Conservation (phyloP, 2,329 filamentous ascomycete genomes). For the Fusarium albidum region DNA sequence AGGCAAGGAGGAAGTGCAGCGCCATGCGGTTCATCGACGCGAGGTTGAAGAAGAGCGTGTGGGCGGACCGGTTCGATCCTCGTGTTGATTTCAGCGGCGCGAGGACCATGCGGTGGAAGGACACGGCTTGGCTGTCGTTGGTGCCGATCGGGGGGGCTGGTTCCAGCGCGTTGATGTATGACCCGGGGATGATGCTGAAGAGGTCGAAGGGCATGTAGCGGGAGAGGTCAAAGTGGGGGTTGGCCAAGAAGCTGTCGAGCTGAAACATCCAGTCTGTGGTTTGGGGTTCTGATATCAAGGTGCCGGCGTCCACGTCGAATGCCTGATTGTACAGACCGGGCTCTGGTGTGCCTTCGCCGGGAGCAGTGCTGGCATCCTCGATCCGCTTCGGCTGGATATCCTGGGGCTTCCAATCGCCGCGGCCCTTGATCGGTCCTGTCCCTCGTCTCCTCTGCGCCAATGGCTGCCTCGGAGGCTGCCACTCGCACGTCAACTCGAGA, state of each 20-base stretch:
- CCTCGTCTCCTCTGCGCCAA: constrained; percentile 14
- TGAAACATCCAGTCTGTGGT: too few relatives aligned
- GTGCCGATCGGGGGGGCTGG: constrained; percentile 17
- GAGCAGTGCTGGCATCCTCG: neutral
- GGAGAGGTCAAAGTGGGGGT: constrained; percentile 1
- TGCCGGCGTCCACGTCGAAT: too few relatives aligned
- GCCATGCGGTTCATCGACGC: constrained; percentile 13
- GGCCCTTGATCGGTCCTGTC: constrained; percentile 11
- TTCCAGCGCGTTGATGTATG: neutral
- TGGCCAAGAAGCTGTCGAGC: neutral
- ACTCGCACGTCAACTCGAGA: constrained; percentile 14
- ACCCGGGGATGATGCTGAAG: neutral
- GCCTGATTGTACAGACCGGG: too few relatives aligned
- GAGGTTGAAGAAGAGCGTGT: constrained; percentile 13
- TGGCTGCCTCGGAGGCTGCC: neutral
- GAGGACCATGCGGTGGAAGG: constrained; percentile 16
- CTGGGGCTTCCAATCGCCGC: constrained; percentile 10
- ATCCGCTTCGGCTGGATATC: constrained; percentile 1
- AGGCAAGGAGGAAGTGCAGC: constrained; percentile 18
- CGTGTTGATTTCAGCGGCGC: constrained; percentile 19
- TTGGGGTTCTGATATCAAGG: neutral
- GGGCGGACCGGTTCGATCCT: constrained; percentile 2
- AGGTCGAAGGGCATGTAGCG: neutral
- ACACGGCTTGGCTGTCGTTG: constrained; percentile 13
- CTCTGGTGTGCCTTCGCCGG: too few relatives aligned